Evolutionary conservation across 2,329 filamentous ascomycete genomes (phyloP).

Genomic region (Microcyclosporella mali): DNA sequence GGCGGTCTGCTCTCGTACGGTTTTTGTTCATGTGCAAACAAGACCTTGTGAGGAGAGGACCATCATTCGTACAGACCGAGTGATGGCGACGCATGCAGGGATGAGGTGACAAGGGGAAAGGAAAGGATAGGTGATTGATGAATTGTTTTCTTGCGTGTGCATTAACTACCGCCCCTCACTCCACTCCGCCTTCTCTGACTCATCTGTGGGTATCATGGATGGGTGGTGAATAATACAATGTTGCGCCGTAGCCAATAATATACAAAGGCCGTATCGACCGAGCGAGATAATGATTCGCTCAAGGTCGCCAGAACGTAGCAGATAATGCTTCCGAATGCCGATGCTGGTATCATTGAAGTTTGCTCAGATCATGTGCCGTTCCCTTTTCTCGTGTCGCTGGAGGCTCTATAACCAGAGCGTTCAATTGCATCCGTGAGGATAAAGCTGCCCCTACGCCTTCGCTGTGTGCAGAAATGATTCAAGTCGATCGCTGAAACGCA

Average conservation of each 20-base stretch:
- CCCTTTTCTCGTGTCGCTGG: constrained; percentile 1
- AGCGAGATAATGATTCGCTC: background rate
- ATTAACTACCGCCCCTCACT: constrained; percentile 1
- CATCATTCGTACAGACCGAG: too few species aligned
- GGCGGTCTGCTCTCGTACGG: too few species aligned
- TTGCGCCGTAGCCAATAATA: too few species aligned
- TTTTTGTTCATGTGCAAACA: background rate
- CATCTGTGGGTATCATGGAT: too few species aligned
- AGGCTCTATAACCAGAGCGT: constrained; percentile 4
- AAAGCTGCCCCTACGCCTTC: constrained; percentile 3
- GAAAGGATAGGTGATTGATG: background rate
- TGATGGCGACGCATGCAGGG: background rate
- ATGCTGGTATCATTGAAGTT: constrained; percentile 23
- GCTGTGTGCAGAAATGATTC: constrained; percentile 11
- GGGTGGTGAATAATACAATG: too few species aligned
- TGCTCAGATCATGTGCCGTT: constrained; percentile 4
- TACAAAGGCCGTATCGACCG: too few species aligned
- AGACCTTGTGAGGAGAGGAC: too few species aligned
- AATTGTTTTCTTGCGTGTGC: constrained; percentile 3
- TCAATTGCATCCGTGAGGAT: constrained; percentile 13
- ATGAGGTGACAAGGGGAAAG: background rate
- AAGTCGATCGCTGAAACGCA: constrained; percentile 26
- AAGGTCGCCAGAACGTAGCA: background rate
- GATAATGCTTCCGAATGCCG: constrained; percentile 9
- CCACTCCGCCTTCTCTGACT: background rate